These are phyloP conservation scores for Pseudonitzschia multiseries DNA, from an alignment of 108 stramenopile genomes.

Conservation along the genomic window DNA sequence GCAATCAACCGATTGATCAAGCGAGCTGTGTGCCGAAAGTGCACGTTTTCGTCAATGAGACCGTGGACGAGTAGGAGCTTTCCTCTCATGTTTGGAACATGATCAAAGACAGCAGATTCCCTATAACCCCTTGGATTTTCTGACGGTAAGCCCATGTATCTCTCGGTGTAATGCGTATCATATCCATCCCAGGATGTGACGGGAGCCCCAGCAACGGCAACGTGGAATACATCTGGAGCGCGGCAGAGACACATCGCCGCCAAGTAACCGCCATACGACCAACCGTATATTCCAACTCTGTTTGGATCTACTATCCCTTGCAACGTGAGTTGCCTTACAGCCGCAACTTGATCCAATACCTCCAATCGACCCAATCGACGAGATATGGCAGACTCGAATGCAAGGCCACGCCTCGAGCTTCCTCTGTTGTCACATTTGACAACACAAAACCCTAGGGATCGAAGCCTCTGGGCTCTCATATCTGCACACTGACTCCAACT, in stretches of 20 bases:
- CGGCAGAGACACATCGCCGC: slow-evolving; percentile 86
- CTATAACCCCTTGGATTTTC: slow-evolving; percentile 79
- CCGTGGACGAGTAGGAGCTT: slow-evolving; percentile 92
- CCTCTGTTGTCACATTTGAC: slow-evolving; percentile 96
- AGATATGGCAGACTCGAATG: slow-evolving; percentile 84
- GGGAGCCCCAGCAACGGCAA: slow-evolving; percentile 91
- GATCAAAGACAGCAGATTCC: slow-evolving; percentile 67
- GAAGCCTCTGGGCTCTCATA: slow-evolving; percentile 83
- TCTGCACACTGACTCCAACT: slow-evolving; percentile 82
- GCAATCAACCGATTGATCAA: slow-evolving; percentile 87
- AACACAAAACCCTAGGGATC: slow-evolving; percentile 85
- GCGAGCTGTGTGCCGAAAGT: slow-evolving; percentile 91
- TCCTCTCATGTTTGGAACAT: slow-evolving; percentile 79
- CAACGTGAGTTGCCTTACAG: slow-evolving; percentile 59
- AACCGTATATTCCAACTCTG: slow-evolving; percentile 91
- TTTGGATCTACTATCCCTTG: slow-evolving; percentile 74
- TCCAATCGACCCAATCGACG: slow-evolving; percentile 81
- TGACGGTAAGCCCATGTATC: slow-evolving; percentile 89
- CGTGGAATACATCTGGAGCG: slow-evolving; percentile 84
- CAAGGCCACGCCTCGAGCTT: slow-evolving; percentile 79
- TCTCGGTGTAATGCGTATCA: slow-evolving; percentile 96
- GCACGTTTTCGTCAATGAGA: slow-evolving; percentile 95
- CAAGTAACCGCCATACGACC: slow-evolving; percentile 96
- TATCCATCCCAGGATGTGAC: slow-evolving; percentile 96
- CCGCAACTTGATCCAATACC: slow-evolving; percentile 90